Percentiles rank a stretch among this genome's conserved stretches.
Evolutionary conservation across 441 rosid species (phyloP).

Genomic region (Pelargonium citronellum): DNA sequence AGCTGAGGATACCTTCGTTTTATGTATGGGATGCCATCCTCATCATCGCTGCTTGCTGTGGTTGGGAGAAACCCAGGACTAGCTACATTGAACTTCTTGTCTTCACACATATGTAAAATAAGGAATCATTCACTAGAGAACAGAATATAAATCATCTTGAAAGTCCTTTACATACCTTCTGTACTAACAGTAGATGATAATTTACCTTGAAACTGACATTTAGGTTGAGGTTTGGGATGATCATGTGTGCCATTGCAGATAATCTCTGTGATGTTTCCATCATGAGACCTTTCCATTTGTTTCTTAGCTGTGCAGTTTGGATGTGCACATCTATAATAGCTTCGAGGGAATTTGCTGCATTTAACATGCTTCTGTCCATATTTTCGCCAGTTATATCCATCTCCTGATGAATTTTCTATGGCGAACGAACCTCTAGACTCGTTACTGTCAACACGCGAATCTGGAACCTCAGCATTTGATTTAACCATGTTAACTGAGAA

Average conservation of each 20-base stretch:
- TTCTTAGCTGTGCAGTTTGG: conserved; percentile 92
- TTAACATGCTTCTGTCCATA: conserved; percentile 95
- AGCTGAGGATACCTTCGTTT: conserved; percentile 58
- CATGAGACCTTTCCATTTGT: conserved; percentile 82
- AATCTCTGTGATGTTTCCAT: conserved; percentile 80
- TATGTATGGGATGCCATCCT: conserved; percentile 63
- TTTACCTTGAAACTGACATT: conserved; percentile 40
- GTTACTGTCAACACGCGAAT: conserved; percentile 50
- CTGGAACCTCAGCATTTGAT: conserved; percentile 30
- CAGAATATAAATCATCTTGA: too few relatives aligned
- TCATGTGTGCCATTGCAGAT: conserved; percentile 87
- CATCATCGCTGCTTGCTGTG: conserved; percentile 47
- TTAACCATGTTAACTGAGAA: too few relatives aligned
- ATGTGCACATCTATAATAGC: conserved; percentile 96
- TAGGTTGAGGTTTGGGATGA: conserved; percentile 93
- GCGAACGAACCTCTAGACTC: conserved; percentile 38
- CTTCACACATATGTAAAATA: too few relatives aligned
- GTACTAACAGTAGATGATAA: conserved; percentile 19
- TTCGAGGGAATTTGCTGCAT: conserved; percentile 92
- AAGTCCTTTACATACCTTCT: conserved; percentile 59
- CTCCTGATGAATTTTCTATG: conserved; percentile 43
- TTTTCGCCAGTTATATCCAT: conserved; percentile 96
- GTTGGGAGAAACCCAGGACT: conserved; percentile 46
- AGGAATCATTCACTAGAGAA: too few relatives aligned
- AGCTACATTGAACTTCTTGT: not conserved